Evolutionary conservation across 2,329 filamentous ascomycete species (phyloP).

Genomic region (Ophiostoma ulmi): DNA sequence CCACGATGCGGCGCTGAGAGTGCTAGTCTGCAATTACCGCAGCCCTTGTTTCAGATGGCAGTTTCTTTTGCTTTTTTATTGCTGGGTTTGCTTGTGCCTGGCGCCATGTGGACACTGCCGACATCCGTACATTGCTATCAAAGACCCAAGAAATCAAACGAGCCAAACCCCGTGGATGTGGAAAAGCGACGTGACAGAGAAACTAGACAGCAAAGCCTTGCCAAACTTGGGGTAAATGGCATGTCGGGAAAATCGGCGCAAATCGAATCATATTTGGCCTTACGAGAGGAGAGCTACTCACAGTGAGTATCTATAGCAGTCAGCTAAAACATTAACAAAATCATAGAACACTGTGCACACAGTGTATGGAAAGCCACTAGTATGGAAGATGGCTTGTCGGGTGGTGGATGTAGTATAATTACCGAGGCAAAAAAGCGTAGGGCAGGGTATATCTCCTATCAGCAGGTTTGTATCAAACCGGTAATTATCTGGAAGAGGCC

Average conservation of each 20-base stretch:
- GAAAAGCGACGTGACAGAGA: background rate
- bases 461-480: background rate
- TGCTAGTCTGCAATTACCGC: background rate
- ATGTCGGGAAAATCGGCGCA: background rate
- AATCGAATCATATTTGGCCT: background rate
- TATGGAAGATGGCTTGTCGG: background rate
- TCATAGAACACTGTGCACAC: background rate
- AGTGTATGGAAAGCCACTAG: background rate
- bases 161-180: background rate
- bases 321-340: background rate
- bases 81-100: background rate
- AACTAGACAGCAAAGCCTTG: background rate
- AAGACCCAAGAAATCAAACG: background rate
- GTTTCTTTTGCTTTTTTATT: background rate
- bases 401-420: too few relatives aligned
- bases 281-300: background rate
- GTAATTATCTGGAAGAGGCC: background rate
- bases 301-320: background rate
- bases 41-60: background rate
- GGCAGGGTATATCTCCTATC: background rate
- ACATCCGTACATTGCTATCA: background rate
- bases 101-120: constrained; percentile 4
- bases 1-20: background rate
- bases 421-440: background rate
- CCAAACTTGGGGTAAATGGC: background rate